Base-by-base conservation (phyloP, 352 stramenopile genomes). In the Phytopythium mirpurense region DNA sequence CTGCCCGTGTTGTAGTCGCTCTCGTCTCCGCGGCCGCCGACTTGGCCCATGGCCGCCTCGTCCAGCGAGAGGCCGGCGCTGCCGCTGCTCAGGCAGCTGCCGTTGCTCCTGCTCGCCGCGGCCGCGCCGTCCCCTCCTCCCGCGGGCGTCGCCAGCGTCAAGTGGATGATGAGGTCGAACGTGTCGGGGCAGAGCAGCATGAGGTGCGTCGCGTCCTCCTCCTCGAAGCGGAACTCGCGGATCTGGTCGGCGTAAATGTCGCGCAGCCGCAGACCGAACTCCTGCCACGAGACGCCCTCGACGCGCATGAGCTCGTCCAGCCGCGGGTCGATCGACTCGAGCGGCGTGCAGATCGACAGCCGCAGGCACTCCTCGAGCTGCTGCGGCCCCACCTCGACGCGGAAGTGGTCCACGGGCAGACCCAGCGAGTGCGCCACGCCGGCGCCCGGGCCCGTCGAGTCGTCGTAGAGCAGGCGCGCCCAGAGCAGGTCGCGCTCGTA, bases 401-500 rank as follows among this genome's bases (percentile, higher is more conserved):
- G 68, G 47, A 93, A 91, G 35, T 85, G 65, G 41, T 85, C 70
- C 1, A 65, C 16, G 1, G 78, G 68, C 29, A 91, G 57, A n/a
- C 62, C 68, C 19, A 91, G 41, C 23, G 67, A 75, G 19, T 68
- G 56, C 29, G 78, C 80, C 14, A 93, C 69, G 18, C 87, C 69
- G 1, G 66, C 65, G 3, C 67, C 72, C 0, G 78, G 64, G 9
- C 75, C 74, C 1, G 71, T 74, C 7, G 57, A 68, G 47, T 89
- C 78, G 26, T 85, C 77, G 57, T 86, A 88, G 6, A 95, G 62
- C 54, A 95, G 55, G 5, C 81, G 81, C 55, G 85, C 88, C 85
- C 85, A 95, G 31, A 95, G 58, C 47, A 95, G 54, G 52, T 95
- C 85, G 34, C 85, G 83, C 48, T 92, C 79, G 45, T 95, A 95